Conservation (phyloP, 495 filamentous ascomycete species). For the Rostrohypoxylon terebratum region DNA sequence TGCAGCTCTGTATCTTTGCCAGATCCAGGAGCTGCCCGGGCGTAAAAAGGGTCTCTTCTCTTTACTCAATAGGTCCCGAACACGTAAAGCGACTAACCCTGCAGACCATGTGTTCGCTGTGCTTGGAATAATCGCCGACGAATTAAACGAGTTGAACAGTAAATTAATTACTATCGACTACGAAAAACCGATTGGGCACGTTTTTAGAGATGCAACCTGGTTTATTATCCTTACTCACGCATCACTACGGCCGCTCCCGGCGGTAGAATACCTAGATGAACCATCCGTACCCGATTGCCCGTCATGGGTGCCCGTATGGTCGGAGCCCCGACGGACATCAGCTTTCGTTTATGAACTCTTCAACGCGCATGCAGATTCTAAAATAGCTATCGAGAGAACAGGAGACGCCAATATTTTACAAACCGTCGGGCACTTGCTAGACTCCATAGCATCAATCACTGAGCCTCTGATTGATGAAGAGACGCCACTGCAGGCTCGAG, state of each 20-base stretch:
- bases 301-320: conserved; percentile 10
- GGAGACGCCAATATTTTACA: background rate
- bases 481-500: background rate
- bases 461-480: background rate
- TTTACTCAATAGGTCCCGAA: background rate
- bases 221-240: conserved; percentile 15
- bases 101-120: conserved; percentile 12
- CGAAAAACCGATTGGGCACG: background rate
- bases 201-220: conserved; percentile 15
- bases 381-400: background rate
- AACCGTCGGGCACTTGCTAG: background rate
- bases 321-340: conserved; percentile 5
- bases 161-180: conserved; percentile 3
- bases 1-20: conserved; percentile 5
- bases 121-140: conserved; percentile 9
- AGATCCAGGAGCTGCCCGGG: conserved; percentile 2
- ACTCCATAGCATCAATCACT: background rate
- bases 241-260: conserved; percentile 1
- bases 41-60: conserved; percentile 3
- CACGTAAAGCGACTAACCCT: background rate
- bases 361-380: background rate
- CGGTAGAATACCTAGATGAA: background rate
- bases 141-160: background rate
- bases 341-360: conserved; percentile 5
- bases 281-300: conserved; percentile 5